Evolutionary conservation across 2,329 filamentous ascomycete genomes (phyloP), one percentile per base, ranked within the genome.

Genomic region (Penicillium sclerotigenum): DNA sequence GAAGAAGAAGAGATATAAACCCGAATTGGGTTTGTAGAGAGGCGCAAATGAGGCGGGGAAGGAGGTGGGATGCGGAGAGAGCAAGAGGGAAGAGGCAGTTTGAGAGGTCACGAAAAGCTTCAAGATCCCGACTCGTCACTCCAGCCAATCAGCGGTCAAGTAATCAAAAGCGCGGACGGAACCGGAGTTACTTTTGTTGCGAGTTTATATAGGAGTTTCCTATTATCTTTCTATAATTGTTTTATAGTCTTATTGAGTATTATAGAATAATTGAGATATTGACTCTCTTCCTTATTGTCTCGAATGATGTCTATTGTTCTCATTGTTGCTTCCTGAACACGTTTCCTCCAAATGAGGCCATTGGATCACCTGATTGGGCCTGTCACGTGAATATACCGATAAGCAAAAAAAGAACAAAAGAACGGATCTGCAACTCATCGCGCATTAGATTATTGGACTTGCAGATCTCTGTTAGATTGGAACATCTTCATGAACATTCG

Each of bases 71-170:
- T 60, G 64, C 53, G 59, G 62, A 60, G 66, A 61, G 62, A 62
- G 59, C 55, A 59, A 55, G 51, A 55, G 61, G 51, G 58, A 62
- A 65, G 61, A 57, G 59, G 60, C 63, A 65, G 66, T 62, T 61
- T 64, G 61, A 63, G 64, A 65, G 64, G 69, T 68, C 70, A 71
- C 70, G 70, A 73, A 75, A 72, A 74, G 71, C 71, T 75, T 74
- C 71, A 73, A 72, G 69, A 73, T 73, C 68, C 68, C 70, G 71
- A 70, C 61, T 63, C 65, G 48, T 51, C 48, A 51, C 48, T 45
- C 38, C 48, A 51, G 38, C 48, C 48, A 51, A 51, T 51, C 48
- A 51, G 48, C 28, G 37, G 16, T 51, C 48, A 43, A 51, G 37
- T 51, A 51, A 51, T 51, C 48, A 51, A 51, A 51, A 51, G 48